phyloP scores from a whole-genome alignment of 345 rosid genomes.

The Toxicodendron radicans region DNA sequence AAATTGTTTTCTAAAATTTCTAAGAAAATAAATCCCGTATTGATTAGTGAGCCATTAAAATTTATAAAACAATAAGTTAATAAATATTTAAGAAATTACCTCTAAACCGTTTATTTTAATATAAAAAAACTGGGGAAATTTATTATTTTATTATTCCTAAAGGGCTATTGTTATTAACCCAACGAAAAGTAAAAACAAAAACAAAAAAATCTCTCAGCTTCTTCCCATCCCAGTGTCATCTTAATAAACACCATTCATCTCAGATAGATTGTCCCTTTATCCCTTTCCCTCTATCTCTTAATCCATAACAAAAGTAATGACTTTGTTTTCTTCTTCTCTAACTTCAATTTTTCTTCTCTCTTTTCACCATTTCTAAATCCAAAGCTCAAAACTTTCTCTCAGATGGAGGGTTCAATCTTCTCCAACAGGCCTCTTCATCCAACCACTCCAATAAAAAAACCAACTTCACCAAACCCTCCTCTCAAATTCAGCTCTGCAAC shows the following conservation, averaged over 20 bases:
- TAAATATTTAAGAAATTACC: no score
- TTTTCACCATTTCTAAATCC: not conserved
- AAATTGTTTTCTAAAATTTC: no score
- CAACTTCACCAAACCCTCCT: conserved; percentile 36
- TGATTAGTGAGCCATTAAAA: no score
- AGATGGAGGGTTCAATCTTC: conserved; percentile 71
- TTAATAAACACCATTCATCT: conserved; percentile 14
- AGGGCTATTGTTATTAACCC: no score
- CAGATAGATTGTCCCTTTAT: not conserved
- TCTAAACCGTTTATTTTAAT: no score
- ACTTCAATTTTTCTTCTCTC: not conserved
- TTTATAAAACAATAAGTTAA: no score
- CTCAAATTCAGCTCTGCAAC: conserved; percentile 65
- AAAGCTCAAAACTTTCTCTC: not conserved
- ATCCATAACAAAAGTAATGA: not conserved
- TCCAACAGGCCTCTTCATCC: conserved; percentile 62
- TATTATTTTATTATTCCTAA: no score
- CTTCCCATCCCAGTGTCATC: not conserved
- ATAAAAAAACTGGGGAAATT: no score
- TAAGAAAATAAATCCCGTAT: no score
- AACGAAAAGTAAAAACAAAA: no score
- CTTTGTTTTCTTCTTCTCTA: not conserved
- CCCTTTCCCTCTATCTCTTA: not conserved
- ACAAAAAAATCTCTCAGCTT: no score
- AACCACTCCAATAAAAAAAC: conserved; percentile 39